Percentiles rank a stretch among this genome's conserved stretches.
Evolutionary conservation across 2,329 filamentous ascomycete species (phyloP).

Genomic region (Ophiocordyceps sinensis): DNA sequence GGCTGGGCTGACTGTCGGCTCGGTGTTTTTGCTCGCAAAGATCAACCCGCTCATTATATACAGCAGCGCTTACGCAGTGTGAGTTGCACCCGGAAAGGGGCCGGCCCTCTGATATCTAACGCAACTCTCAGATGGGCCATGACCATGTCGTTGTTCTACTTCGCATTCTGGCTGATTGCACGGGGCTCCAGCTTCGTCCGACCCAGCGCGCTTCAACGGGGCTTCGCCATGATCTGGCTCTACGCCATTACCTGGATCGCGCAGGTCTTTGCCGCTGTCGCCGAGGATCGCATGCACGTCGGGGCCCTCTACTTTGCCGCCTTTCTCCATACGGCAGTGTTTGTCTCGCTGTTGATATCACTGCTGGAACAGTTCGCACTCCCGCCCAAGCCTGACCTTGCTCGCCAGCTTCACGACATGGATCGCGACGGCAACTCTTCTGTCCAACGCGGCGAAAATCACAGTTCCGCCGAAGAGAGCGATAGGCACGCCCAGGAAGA

Average conservation of each 20-base stretch:
- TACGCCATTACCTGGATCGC: constrained; percentile 61
- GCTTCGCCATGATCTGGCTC: constrained; percentile 73
- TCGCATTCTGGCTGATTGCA: constrained; percentile 69
- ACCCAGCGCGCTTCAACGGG: constrained; percentile 73
- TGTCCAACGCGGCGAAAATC: constrained; percentile 17
- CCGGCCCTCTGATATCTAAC: not conserved
- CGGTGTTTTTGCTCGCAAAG: constrained; percentile 64
- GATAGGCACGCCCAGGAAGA: not conserved
- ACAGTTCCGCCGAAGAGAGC: not conserved
- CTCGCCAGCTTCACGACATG: constrained; percentile 38
- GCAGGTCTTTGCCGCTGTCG: constrained; percentile 58
- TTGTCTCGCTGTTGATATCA: constrained; percentile 58
- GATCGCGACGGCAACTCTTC: constrained; percentile 27
- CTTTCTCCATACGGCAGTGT: constrained; percentile 64
- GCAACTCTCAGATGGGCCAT: constrained; percentile 51
- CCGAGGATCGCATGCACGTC: constrained; percentile 60
- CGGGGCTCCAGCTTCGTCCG: constrained; percentile 64
- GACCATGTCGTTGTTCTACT: constrained; percentile 69
- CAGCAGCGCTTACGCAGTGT: constrained; percentile 71
- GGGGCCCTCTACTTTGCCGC: constrained; percentile 69
- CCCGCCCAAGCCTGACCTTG: constrained; percentile 56
- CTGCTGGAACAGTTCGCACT: constrained; percentile 71
- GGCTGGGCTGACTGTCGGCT: constrained; percentile 51
- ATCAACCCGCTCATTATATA: constrained; percentile 86
- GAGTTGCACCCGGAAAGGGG: constrained; percentile 12